A percentile compares a stretch with the other conserved stretches of the same genome.
phyloP scores from a whole-genome alignment of 2,329 filamentous ascomycete species.

The Nothophoma quercina region DNA sequence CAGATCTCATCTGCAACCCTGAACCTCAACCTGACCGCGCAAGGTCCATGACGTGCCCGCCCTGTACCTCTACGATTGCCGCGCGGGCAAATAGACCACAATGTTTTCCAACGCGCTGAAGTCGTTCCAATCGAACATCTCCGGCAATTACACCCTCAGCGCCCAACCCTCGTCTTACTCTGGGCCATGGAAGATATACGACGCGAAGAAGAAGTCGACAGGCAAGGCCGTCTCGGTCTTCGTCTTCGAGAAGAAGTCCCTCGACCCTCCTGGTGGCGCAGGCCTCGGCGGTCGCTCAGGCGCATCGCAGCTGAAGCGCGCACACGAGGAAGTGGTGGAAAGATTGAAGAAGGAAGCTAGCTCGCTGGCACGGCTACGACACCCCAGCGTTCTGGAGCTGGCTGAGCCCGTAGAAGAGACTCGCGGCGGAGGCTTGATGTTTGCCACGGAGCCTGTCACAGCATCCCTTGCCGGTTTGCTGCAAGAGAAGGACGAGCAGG shows the following conservation, averaged over 20 bases:
- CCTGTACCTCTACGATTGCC: conserved; percentile 26
- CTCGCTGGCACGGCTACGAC: conserved; percentile 83
- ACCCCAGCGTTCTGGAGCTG: conserved; percentile 90
- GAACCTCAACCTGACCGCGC: conserved; percentile 21
- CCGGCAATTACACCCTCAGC: conserved; percentile 86
- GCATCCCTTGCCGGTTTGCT: conserved; percentile 84
- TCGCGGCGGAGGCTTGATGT: conserved; percentile 88
- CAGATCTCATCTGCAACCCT: conserved; percentile 24
- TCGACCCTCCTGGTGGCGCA: conserved; percentile 73
- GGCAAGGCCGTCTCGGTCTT: conserved; percentile 91
- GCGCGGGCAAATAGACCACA: conserved; percentile 47
- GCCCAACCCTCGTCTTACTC: conserved; percentile 78
- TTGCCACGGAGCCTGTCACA: conserved; percentile 91
- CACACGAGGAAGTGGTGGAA: conserved; percentile 89
- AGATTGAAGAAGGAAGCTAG: conserved; percentile 90
- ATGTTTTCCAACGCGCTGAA: conserved; percentile 94
- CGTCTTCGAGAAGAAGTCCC: conserved; percentile 87
- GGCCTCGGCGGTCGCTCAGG: conserved; percentile 64
- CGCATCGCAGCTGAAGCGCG: conserved; percentile 75
- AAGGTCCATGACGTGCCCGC: conserved; percentile 41
- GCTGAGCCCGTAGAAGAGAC: conserved; percentile 96
- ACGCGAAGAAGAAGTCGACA: conserved; percentile 95
- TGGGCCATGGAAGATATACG: conserved; percentile 96
- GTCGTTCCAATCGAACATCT: conserved; percentile 93
- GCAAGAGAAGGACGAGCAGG: conserved; percentile 88